Conservation (phyloP, 176 grass and related monocot genomes). For the Pontederia paniculata region DNA sequence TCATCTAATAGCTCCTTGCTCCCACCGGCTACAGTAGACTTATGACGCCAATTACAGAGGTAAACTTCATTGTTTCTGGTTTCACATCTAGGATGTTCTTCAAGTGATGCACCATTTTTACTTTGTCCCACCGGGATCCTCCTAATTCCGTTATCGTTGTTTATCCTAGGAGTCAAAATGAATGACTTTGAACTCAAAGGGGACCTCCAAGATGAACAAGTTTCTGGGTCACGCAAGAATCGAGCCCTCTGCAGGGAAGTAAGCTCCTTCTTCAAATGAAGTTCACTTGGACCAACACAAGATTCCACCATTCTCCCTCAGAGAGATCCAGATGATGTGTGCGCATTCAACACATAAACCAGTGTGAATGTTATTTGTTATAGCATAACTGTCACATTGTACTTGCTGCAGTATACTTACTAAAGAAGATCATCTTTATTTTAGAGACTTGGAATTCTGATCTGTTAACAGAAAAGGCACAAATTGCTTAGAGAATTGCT, state of each 20-base stretch:
- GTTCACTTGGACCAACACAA: slow-evolving; percentile 62
- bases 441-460: too few species aligned
- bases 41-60: slow-evolving; percentile 64
- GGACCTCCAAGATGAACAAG: slow-evolving; percentile 79
- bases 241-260: slow-evolving; percentile 59
- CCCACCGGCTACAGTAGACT: slow-evolving; percentile 44
- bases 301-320: slow-evolving; percentile 31
- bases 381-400: too few species aligned
- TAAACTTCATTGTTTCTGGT: slow-evolving; percentile 45
- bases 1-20: slow-evolving; percentile 47
- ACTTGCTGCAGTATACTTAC: too few species aligned
- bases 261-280: slow-evolving; percentile 94
- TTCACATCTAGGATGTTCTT: slow-evolving; percentile 27
- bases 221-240: slow-evolving; percentile 79
- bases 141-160: slow-evolving; percentile 23
- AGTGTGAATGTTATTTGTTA: too few species aligned
- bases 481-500: too few species aligned
- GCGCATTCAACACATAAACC: too few species aligned
- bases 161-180: slow-evolving; percentile 30
- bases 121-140: slow-evolving; percentile 23
- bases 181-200: slow-evolving; percentile 67
- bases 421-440: too few species aligned
- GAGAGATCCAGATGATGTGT: too few species aligned
- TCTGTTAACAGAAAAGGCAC: too few species aligned
- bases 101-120: slow-evolving; percentile 11